A percentile compares a stretch with the other conserved stretches of the same genome.
phyloP scores from a whole-genome alignment of 768 basidiomycete genomes.

The Coprinopsis marcescibilis region DNA sequence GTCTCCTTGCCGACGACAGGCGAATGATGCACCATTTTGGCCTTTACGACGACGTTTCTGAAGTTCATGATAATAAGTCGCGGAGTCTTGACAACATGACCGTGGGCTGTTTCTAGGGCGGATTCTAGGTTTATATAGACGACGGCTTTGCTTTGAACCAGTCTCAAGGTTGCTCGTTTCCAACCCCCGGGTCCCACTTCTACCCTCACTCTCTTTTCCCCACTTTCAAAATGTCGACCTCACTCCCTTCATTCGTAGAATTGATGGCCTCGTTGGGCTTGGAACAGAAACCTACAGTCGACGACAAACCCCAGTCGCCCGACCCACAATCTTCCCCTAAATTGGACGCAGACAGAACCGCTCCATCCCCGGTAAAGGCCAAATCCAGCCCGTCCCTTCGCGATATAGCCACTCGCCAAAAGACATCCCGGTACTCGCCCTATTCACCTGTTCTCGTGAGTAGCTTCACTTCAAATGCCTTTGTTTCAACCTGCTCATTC shows the following conservation, averaged over 20 bases:
- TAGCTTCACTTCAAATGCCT: constrained; percentile 2
- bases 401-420: constrained; percentile 33
- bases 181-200: constrained; percentile 23
- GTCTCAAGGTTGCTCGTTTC: constrained; percentile 34
- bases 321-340: constrained; percentile 40
- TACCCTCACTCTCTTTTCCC: constrained; percentile 22
- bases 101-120: constrained; percentile 54
- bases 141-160: constrained; percentile 12
- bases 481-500: neutral
- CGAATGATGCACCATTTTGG: constrained; percentile 34
- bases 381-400: constrained; percentile 40
- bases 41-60: constrained; percentile 32
- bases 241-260: constrained; percentile 83
- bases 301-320: constrained; percentile 22
- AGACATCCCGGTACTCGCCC: constrained; percentile 41
- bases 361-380: constrained; percentile 33
- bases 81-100: constrained; percentile 45
- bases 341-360: constrained; percentile 14
- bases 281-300: constrained; percentile 31
- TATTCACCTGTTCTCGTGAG: constrained; percentile 40
- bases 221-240: constrained; percentile 42
- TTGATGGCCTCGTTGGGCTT: constrained; percentile 82
- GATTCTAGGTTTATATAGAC: constrained; percentile 35
- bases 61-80: constrained; percentile 36
- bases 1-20: constrained; percentile 62